Conservation (phyloP, 495 filamentous ascomycete genomes). For the Penicillium bovifimosum region DNA sequence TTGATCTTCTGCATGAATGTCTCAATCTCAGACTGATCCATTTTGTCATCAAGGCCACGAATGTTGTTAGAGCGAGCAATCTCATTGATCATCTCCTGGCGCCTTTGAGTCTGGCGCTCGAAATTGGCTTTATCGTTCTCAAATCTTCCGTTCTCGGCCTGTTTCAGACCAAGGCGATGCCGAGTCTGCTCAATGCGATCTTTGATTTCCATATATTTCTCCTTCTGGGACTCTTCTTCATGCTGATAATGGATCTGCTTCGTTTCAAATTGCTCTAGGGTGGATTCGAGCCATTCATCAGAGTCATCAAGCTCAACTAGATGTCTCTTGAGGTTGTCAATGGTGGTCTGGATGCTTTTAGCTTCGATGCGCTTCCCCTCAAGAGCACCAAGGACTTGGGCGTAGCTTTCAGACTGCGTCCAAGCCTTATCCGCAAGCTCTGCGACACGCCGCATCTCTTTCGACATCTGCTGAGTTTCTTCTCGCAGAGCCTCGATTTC, state of each 20-base stretch:
- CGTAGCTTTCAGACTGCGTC: constrained; percentile 55
- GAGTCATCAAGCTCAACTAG: constrained; percentile 71
- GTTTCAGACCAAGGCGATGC: constrained; percentile 58
- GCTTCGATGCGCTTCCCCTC: constrained; percentile 69
- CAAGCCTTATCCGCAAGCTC: constrained; percentile 54
- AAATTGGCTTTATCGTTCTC: constrained; percentile 83
- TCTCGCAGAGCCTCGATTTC: constrained; percentile 67
- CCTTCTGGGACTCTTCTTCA: constrained; percentile 56
- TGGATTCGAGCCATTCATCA: constrained; percentile 70
- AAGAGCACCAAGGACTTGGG: constrained; percentile 62
- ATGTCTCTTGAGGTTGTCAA: constrained; percentile 61
- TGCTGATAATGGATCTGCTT: constrained; percentile 57
- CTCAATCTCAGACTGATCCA: constrained; percentile 66
- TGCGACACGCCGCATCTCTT: constrained; percentile 50
- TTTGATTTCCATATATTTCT: constrained; percentile 57
- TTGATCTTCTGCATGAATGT: constrained; percentile 73
- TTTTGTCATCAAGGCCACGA: constrained; percentile 72
- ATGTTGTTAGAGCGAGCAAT: constrained; percentile 75
- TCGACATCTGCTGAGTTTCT: constrained; percentile 51
- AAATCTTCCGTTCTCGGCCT: constrained; percentile 75
- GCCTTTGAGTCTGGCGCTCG: constrained; percentile 66
- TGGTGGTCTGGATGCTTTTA: constrained; percentile 55
- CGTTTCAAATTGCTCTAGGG: constrained; percentile 76
- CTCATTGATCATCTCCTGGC: constrained; percentile 69
- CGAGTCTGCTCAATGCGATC: constrained; percentile 55